A percentile compares a stretch with the other conserved stretches of the same genome.
These are phyloP conservation scores for Amyloporia xantha DNA, from an alignment of 768 basidiomycete species.

Conservation along the genomic window DNA sequence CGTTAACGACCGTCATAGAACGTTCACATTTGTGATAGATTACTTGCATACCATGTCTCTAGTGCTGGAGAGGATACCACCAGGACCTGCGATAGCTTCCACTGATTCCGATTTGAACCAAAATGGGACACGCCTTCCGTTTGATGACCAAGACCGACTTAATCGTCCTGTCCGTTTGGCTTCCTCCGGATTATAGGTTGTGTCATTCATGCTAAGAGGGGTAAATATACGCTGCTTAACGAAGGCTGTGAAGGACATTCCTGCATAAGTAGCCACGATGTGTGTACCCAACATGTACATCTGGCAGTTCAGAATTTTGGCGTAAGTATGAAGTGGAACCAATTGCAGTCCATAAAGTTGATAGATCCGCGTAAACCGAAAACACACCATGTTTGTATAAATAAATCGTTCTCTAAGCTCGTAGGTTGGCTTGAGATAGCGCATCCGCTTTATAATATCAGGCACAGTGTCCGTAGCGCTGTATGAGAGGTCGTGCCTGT, in stretches of 20 bases:
- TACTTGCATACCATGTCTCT: conserved; percentile 33
- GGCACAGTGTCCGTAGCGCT: conserved; percentile 22
- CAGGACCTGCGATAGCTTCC: conserved; percentile 29
- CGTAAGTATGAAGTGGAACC: no score
- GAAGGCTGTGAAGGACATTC: conserved; percentile 31
- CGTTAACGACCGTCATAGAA: neutral
- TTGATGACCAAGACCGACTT: conserved; percentile 28
- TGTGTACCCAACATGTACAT: conserved; percentile 34
- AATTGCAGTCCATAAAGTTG: neutral
- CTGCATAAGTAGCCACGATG: conserved; percentile 29
- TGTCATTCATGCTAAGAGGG: conserved; percentile 34
- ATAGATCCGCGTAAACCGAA: neutral
- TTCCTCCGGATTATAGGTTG: conserved; percentile 32
- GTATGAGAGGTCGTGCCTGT: conserved; percentile 31
- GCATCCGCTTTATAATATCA: conserved; percentile 23
- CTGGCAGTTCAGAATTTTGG: conserved; percentile 4
- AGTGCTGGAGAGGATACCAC: conserved; percentile 36
- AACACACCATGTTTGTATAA: conserved; percentile 33
- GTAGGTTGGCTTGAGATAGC: conserved; percentile 25
- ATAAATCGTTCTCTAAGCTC: conserved; percentile 33
- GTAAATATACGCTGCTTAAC: conserved; percentile 34
- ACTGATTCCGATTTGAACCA: conserved; percentile 26
- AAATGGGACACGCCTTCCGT: conserved; percentile 29
- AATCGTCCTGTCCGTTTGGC: conserved; percentile 29
- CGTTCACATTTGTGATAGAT: neutral